phyloP scores from a whole-genome alignment of 257 asterid genomes.

The Salvia rosmarinus region DNA sequence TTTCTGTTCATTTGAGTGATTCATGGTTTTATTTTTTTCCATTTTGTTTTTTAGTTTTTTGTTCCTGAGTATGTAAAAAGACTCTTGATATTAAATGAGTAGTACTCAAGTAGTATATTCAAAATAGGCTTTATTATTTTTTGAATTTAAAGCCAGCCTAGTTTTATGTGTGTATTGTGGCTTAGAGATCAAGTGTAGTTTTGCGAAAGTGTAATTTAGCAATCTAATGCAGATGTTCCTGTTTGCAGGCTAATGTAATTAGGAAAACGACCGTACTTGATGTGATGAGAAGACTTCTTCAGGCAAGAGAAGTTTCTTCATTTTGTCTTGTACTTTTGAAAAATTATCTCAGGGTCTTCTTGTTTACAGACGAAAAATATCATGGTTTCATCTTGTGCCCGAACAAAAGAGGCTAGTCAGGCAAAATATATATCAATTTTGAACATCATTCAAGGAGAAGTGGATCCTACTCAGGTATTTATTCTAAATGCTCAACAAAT shows the following conservation, averaged over 20 bases:
- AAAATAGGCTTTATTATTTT: neutral
- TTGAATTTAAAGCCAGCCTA: slow-evolving; percentile 19
- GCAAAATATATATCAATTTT: slow-evolving; percentile 93
- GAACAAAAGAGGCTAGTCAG: slow-evolving; percentile 97
- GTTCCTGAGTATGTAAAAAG: neutral
- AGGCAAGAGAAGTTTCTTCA: slow-evolving; percentile 54
- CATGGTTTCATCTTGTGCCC: slow-evolving; percentile 93
- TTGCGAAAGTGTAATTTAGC: slow-evolving; percentile 6
- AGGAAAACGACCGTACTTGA: slow-evolving; percentile 97
- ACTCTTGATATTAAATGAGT: neutral
- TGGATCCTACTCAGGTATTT: slow-evolving; percentile 98
- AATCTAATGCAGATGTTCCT: slow-evolving; percentile 35
- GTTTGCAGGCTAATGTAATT: slow-evolving; percentile 89
- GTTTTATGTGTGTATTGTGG: neutral
- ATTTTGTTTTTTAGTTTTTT: too few species aligned
- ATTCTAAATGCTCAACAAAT: slow-evolving; percentile 25
- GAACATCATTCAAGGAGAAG: slow-evolving; percentile 98
- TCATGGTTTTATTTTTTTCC: neutral
- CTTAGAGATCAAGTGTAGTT: slow-evolving; percentile 27
- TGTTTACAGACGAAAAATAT: slow-evolving; percentile 85
- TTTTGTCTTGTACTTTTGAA: slow-evolving; percentile 23
- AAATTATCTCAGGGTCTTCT: slow-evolving; percentile 33
- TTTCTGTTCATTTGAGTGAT: too few species aligned
- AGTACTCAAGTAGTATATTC: neutral
- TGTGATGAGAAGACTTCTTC: slow-evolving; percentile 99